Evolutionary conservation across 2,329 filamentous ascomycete species (phyloP).

Genomic region (Diaporthe capsici): DNA sequence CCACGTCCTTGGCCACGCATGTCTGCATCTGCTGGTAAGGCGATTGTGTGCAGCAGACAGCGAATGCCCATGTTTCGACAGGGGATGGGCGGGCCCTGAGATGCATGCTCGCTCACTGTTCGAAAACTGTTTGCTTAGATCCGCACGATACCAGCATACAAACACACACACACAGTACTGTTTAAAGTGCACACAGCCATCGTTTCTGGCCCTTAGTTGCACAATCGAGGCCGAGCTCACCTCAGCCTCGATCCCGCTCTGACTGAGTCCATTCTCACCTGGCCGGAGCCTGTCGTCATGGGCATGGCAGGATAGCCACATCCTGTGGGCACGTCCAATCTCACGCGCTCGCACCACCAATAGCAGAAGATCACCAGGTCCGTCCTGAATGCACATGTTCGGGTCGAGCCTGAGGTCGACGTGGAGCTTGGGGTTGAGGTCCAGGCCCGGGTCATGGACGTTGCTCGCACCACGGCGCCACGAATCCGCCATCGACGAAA

Average conservation of each 20-base stretch:
- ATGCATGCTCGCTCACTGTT: neutral
- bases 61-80: neutral
- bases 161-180: neutral
- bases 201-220: neutral
- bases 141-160: neutral
- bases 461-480: slow-evolving; percentile 7
- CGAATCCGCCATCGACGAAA: slow-evolving; percentile 5
- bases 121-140: neutral
- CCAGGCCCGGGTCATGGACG: neutral
- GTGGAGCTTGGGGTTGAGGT: neutral
- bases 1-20: neutral
- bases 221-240: slow-evolving; percentile 24
- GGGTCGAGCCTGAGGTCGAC: neutral
- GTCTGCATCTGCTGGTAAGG: slow-evolving; percentile 5
- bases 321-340: neutral
- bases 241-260: slow-evolving; percentile 27
- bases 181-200: slow-evolving; percentile 15
- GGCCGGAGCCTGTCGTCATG: slow-evolving; percentile 7
- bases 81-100: slow-evolving; percentile 5
- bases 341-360: neutral
- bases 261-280: neutral
- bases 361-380: neutral
- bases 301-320: neutral
- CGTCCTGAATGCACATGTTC: neutral
- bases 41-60: neutral